Evolutionary conservation across 495 filamentous ascomycete genomes (phyloP).

Genomic region (Rostrohypoxylon terebratum): DNA sequence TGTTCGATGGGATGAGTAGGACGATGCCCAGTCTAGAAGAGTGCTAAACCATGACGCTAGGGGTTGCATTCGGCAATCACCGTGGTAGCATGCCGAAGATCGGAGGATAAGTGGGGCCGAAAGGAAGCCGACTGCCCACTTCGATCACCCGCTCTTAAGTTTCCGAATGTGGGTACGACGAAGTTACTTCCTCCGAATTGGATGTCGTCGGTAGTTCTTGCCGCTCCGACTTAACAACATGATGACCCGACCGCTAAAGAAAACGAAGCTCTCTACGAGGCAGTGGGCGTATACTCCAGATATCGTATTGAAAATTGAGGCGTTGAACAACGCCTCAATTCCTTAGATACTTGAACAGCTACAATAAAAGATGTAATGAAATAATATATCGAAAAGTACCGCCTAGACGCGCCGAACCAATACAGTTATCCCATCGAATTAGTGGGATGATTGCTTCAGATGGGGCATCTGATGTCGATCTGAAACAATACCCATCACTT

Average conservation of each 20-base stretch:
- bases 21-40: conserved; percentile 12
- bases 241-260: neutral
- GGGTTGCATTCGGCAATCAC: conserved; percentile 10
- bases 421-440: neutral
- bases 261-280: neutral
- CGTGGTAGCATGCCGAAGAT: conserved; percentile 29
- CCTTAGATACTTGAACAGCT: neutral
- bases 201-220: neutral
- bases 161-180: conserved; percentile 16
- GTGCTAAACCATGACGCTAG: neutral
- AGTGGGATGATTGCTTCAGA: conserved; percentile 32
- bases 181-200: neutral
- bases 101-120: conserved; percentile 34
- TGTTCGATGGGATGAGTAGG: neutral
- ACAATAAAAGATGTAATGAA: neutral
- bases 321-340: neutral
- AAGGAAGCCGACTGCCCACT: conserved; percentile 6
- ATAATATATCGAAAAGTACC: neutral
- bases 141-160: neutral
- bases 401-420: conserved; percentile 10
- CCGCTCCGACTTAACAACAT: neutral
- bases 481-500: conserved; percentile 33
- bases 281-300: neutral
- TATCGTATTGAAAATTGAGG: neutral
- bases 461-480: conserved; percentile 33